Conservation (phyloP, 768 basidiomycete genomes). For the Serendipita indica region DNA sequence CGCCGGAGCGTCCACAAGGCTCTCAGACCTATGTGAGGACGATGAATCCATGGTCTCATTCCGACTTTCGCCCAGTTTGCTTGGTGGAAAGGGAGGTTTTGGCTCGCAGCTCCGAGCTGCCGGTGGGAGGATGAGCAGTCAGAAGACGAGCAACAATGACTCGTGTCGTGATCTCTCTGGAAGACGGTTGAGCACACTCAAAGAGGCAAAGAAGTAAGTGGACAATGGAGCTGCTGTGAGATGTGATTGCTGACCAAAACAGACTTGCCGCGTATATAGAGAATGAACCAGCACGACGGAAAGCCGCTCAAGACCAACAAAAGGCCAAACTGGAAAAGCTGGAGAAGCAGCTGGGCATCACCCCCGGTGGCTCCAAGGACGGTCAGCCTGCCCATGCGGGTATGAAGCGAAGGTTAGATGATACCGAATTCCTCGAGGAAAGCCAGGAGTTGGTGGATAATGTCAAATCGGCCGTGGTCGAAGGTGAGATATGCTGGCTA, state of each 20-base stretch:
- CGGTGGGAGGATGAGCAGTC: conserved; percentile 92
- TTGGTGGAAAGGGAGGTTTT: conserved; percentile 95
- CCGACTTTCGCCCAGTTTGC: conserved; percentile 55
- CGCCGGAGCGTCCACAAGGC: conserved; percentile 19
- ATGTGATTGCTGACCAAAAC: background rate
- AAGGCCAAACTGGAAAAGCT: conserved; percentile 71
- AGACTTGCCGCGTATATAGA: conserved; percentile 81
- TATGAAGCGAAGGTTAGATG: conserved; percentile 82
- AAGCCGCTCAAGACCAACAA: conserved; percentile 61
- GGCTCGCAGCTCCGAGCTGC: conserved; percentile 93
- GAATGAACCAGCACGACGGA: conserved; percentile 63
- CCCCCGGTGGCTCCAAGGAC: conserved; percentile 25
- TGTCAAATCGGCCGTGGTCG: conserved; percentile 79
- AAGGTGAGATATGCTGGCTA: conserved; percentile 36
- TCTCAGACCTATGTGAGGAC: conserved; percentile 26
- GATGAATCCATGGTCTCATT: conserved; percentile 39
- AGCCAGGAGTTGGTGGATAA: conserved; percentile 79
- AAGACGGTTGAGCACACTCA: conserved; percentile 78
- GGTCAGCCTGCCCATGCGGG: conserved; percentile 38
- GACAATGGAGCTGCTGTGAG: background rate
- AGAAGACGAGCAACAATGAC: conserved; percentile 91
- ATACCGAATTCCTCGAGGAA: conserved; percentile 83
- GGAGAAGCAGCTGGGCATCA: conserved; percentile 69
- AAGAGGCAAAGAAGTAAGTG: conserved; percentile 84
- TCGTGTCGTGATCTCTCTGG: conserved; percentile 88